phyloP scores from a whole-genome alignment of 306 rosid species.

The Carpinus viminea region DNA sequence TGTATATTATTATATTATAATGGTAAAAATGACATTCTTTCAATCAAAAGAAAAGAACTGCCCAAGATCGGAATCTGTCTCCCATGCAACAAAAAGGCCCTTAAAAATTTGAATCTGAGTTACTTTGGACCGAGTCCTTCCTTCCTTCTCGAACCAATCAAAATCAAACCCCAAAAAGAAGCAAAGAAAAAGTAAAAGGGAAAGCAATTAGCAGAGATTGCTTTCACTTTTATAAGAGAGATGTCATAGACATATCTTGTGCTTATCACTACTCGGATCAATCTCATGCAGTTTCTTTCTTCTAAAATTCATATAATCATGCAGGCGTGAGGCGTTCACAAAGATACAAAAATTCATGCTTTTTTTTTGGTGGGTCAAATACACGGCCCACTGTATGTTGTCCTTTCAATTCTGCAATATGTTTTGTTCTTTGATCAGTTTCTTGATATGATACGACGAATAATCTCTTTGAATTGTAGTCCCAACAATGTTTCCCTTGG shows the following conservation, averaged over 20 bases:
- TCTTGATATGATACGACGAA: background rate
- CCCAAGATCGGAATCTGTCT: conserved; percentile 67
- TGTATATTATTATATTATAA: conserved; percentile 1
- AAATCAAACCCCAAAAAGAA: conserved; percentile 55
- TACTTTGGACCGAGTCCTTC: conserved; percentile 67
- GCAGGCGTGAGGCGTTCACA: background rate
- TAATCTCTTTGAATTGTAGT: background rate
- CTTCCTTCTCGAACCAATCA: conserved; percentile 74
- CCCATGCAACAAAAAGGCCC: conserved; percentile 52
- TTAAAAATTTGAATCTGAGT: conserved; percentile 54
- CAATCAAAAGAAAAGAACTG: conserved; percentile 38
- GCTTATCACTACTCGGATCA: background rate
- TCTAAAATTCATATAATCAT: background rate
- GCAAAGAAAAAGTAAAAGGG: conserved; percentile 54
- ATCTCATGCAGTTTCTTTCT: background rate
- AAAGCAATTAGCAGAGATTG: conserved; percentile 51
- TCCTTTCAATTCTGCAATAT: background rate
- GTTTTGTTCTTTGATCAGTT: background rate
- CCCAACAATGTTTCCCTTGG: background rate
- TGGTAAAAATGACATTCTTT: background rate
- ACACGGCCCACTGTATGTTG: background rate
- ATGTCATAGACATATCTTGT: background rate
- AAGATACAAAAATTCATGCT: background rate
- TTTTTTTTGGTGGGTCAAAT: background rate
- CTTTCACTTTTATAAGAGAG: conserved; percentile 41